Evolutionary conservation across 202 grass and related monocot genomes (phyloP), one percentile per base, ranked within the genome.

Genomic region (Panicum virgatum): DNA sequence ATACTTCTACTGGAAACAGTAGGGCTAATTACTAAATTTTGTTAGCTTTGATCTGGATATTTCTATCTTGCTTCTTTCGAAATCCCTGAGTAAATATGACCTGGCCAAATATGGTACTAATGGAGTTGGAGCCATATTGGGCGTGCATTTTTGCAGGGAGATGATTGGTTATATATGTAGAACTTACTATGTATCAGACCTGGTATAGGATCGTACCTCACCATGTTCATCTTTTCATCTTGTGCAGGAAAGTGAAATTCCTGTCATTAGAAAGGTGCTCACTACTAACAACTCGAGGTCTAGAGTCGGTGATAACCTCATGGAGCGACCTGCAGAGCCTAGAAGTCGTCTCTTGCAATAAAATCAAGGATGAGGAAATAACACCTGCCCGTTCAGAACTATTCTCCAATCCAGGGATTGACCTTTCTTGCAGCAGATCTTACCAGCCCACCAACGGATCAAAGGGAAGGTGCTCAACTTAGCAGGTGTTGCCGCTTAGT

Each of bases 281-380:
- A 19, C 65, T 81, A 30, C 51, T 98, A 71, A 91, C 90, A 79
- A 96, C 90, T 34, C 88, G 83, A 75, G 85, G 96, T 85, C 47
- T 98, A 0, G 92, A 98, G 69, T 88, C 83, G 5, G 82, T 96
- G 19, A 88, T 98, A 69, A 82, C 92, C 22, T 93, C 88, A 47
- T 98, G 92, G 90, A 85, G 78, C 26, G 90, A 96, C 57, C 77
- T 98, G 63, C 87, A 96, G 88, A 96, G 85, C 48, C 83, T 98
- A 51, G 37, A 67, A 18, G 90, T 98, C 44, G 79, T 93, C 37
- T 76, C 80, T n/a, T 96, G 96, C 82, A 93, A 96, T 81, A 91
- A 91, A 62, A 83, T 98, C 45, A 96, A 93, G 66, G 90, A 93
- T 65, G 87, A 86, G 43, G 92, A 95, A 85, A 90, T 98, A 37